Evolutionary conservation across 1,139 yeast species (phyloP), one percentile per base, ranked within the genome.

Genomic region (Nakaseomyces glabratus): DNA sequence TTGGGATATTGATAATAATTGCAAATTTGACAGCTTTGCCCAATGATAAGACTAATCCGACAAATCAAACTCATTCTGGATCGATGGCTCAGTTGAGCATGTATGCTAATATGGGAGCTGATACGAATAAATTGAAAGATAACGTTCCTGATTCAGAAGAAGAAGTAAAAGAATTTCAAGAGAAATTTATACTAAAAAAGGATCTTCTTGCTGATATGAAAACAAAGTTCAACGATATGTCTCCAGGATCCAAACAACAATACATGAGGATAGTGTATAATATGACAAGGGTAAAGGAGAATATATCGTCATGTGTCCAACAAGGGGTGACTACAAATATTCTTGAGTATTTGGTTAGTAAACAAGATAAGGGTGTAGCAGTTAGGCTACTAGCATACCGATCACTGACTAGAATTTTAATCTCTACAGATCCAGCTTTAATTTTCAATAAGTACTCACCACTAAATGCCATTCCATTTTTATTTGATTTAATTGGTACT

Each of bases 391-490:
- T 49, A 9, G 58, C 57, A 3, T 34, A 45, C n/a, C 42, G 59
- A 30, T 38, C 55, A 2, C 36, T 55, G 28, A 39, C 56, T 2
- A 48, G 41, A 31, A 51, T 47, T 24, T 36, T 55, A 9, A 47
- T 51, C 4, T 43, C 43, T 25, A 48, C 54, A 0, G 41, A 55
- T 38, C 60, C 60, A 6, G 24, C 44, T 4, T 31, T 50, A n/a
- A 42, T 55, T 7, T 55, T 55, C 34, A 45, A 47, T 16, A 49
- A 49, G 20, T 49, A 45, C 32, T 55, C 60, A 2, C 49, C 57
- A 1, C 38, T 54, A 14, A 55, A 47, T 39, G 51, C 58, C 1
- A 33, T 52, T 4, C 52, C 58, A 12, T 51, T 42, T 30, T 38
- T 55, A 21, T 52, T 55, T 32, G 57, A 52, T 16, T 14, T 34